Conservation (phyloP, 139 green algal genomes). For the Chlamydomonas applanata region DNA sequence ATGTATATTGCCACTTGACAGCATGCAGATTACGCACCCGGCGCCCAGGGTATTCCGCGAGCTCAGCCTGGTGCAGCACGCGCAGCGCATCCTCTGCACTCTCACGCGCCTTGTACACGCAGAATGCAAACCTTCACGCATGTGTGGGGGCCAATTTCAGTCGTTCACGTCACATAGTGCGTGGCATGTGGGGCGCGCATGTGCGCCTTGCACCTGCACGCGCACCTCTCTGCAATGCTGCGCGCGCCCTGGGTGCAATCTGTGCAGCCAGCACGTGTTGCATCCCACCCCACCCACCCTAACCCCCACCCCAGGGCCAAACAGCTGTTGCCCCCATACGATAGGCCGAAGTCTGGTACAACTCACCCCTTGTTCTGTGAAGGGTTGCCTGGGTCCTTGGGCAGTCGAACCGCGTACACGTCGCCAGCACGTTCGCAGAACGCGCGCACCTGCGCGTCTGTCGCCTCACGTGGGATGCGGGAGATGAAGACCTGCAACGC, state of each 20-base stretch:
- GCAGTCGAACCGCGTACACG: slow-evolving; percentile 45
- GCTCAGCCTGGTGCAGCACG: slow-evolving; percentile 49
- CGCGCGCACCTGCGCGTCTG: slow-evolving; percentile 49
- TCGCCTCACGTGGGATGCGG: slow-evolving; percentile 59
- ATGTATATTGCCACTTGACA: too few species aligned
- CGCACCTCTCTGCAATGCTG: too few species aligned
- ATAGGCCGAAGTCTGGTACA: background rate
- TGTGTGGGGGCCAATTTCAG: background rate
- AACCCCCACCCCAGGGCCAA: background rate
- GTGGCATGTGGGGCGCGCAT: too few species aligned
- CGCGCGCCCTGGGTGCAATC: background rate
- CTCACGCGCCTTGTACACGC: slow-evolving; percentile 66
- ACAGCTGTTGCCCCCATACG: background rate
- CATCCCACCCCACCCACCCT: background rate
- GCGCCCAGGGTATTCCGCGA: slow-evolving; percentile 60
- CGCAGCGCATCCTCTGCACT: slow-evolving; percentile 51
- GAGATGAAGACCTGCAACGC: slow-evolving; percentile 71
- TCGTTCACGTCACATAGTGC: too few species aligned
- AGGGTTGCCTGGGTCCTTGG: slow-evolving; percentile 62
- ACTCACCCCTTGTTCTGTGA: slow-evolving; percentile 71
- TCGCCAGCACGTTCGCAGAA: slow-evolving; percentile 50
- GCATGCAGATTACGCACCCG: slow-evolving; percentile 45
- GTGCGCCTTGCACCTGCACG: too few species aligned
- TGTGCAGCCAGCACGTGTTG: background rate
- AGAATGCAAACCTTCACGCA: slow-evolving; percentile 68